These are phyloP conservation scores for Calophaca sinica DNA, from an alignment of 306 rosid species.

Conservation along the genomic window DNA sequence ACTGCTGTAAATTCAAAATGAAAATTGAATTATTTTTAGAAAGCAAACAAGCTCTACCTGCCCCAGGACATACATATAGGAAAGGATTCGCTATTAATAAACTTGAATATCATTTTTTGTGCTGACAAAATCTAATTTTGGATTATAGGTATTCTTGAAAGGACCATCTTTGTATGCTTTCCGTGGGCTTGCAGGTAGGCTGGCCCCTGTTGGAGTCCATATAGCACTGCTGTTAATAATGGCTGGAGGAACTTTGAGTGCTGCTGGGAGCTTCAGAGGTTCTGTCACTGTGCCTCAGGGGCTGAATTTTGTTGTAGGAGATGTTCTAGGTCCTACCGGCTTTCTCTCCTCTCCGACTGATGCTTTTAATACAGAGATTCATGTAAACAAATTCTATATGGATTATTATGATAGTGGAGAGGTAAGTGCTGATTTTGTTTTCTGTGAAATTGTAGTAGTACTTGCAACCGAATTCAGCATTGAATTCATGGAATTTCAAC, in stretches of 20 bases:
- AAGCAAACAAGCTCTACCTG: neutral
- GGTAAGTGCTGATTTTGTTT: conserved; percentile 57
- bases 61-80: neutral
- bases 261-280: conserved; percentile 95
- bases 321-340: conserved; percentile 84
- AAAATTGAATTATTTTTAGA: neutral
- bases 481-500: conserved; percentile 21
- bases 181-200: conserved; percentile 85
- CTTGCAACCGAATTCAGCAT: conserved; percentile 23
- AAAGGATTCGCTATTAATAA: conserved; percentile 25
- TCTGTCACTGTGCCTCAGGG: conserved; percentile 97
- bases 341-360: conserved; percentile 84
- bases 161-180: conserved; percentile 90
- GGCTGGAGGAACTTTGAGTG: conserved; percentile 95
- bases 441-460: conserved; percentile 2
- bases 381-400: conserved; percentile 92
- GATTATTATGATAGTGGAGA: conserved; percentile 91
- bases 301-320: conserved; percentile 89
- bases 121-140: conserved; percentile 40
- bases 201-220: conserved; percentile 97
- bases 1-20: too few species aligned
- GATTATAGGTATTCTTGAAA: conserved; percentile 78
- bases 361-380: conserved; percentile 87
- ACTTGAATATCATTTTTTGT: conserved; percentile 1
- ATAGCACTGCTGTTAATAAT: conserved; percentile 86